Base-by-base conservation (phyloP, 495 filamentous ascomycete species). In the Penicillium robsamsonii region DNA sequence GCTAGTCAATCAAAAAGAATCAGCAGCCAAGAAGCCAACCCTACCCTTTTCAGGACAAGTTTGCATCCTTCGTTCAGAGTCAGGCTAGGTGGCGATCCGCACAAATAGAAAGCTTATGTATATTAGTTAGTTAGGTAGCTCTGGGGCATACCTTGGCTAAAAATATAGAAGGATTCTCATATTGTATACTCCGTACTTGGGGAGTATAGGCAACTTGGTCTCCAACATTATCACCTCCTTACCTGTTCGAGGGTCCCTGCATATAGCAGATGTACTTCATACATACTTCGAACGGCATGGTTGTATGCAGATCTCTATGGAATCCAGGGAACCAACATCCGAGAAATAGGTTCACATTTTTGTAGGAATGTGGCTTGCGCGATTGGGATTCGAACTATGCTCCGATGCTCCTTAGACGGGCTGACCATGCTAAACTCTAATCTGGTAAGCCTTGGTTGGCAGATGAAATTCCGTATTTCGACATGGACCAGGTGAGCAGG, bases 301-400 rank as follows among this genome's bases (percentile, higher is more conserved):
- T 43, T 42, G 50, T 42, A 42, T 9, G 50, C 50, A 25, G 50
- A 52, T 52, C 50, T 52, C 50, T 46, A 27, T 42, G 52, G 52
- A 54, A 54, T 38, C 22, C 33, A 46, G 42, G 43, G 31, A 46
- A 40, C 20, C 42, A 46, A 53, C 51, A 54, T 38, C 43, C 43
- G 52, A 51, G 9, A 17, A 46, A n/a, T n/a, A n/a, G 12, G 22
- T 20, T 37, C 44, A 27, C 35, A 12, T 46, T 44, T 40, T 18
- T 13, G 25, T 33, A 46, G 45, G 57, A 60, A 56, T 53, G 49
- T 54, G 54, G 59, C 49, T 57, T 53, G 51, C 17, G 38, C 41
- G 20, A 53, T 61, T 61, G 33, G 53, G 54, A 57, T 61, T 61
- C 54, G 31, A 46, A 49, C 59, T 48, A 57, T 57, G 44, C 35